Base-by-base conservation (phyloP, 805 yeast genomes). In the Komagataella populi region DNA sequence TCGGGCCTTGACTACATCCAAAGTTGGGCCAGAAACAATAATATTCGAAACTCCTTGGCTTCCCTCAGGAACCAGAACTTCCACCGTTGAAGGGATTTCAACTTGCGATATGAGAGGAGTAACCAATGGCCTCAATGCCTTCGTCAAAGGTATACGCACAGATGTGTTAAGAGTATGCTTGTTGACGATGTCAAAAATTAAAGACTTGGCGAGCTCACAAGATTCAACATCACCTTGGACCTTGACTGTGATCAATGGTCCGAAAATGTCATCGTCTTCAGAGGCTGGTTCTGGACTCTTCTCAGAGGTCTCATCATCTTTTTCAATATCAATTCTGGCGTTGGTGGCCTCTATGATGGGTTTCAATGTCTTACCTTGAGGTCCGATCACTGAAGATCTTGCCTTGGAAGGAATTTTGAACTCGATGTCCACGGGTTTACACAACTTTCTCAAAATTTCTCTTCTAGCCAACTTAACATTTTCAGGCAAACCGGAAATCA, bases 221-320 rank as follows among this genome's bases (percentile, higher is more conserved):
- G 96, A 89, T 63, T 86, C 95, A 54, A 78, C 75, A 62, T 89
- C 95, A 68, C 97, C 98, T 54, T 79, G 84, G 52, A 90, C 70
- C 23, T 80, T 68, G 51, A 90, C 83, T 39, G 72, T 70, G 36
- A 84, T 73, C n/a, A 77, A 63, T 48, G 72, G 78, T 44, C 83
- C 83, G 59, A 77, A 78, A 50, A 79, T 64, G 55, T 82, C 87
- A 53, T 77, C 83, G 36, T 76, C 82, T 30, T 63, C 73, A 44
- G 63, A 72, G 23, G 66, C 65, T 24, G 62, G 62, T 16, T 56
- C 57, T 45, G 63, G 54, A 8, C 56, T 57, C 57, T 44, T 62
- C 63, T 47, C 58, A 63, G 48, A 60, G 59, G 53, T 47, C n/a
- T 55, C 55, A 36, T 55, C 54, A 22, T 56, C 57, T 48, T 58